Evolutionary conservation across 257 asterid species (phyloP).

Genomic region (Nicotiana attenuata): DNA sequence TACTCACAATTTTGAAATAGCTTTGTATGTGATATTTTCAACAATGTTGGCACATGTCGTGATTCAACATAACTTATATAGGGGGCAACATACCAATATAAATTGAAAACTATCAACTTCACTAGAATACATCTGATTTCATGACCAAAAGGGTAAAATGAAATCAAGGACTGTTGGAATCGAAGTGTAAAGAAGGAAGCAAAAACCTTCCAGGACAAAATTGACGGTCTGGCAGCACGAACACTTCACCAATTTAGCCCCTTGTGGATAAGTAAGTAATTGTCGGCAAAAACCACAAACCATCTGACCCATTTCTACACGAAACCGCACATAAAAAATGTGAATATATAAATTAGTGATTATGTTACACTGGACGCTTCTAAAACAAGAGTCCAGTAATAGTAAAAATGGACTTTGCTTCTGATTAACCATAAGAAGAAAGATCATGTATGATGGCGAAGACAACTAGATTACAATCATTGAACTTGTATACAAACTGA

Average conservation of each 20-base stretch:
- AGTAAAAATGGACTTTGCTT: not conserved
- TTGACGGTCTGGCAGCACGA: slow-evolving; percentile 77
- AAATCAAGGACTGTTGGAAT: not conserved
- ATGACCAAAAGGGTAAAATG: not conserved
- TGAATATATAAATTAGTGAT: too few species aligned
- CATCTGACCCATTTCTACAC: slow-evolving; percentile 74
- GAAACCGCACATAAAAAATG: too few species aligned
- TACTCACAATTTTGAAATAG: not conserved
- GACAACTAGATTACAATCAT: not conserved
- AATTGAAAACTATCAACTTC: not conserved
- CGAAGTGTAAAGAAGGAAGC: not conserved
- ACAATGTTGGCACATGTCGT: not conserved
- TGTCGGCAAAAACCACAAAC: slow-evolving; percentile 85
- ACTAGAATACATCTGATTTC: not conserved
- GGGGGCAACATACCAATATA: not conserved
- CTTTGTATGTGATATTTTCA: not conserved
- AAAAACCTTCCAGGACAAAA: slow-evolving; percentile 74
- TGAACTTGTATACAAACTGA: not conserved
- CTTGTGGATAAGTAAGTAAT: slow-evolving; percentile 71
- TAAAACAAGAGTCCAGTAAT: not conserved
- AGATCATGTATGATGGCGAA: not conserved
- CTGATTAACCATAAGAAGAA: not conserved
- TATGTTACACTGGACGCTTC: not conserved
- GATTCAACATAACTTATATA: not conserved
- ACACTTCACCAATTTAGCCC: slow-evolving; percentile 72